Evolutionary conservation across 805 yeast genomes (phyloP), one percentile per base, ranked within the genome.

Genomic region (Candida pini): DNA sequence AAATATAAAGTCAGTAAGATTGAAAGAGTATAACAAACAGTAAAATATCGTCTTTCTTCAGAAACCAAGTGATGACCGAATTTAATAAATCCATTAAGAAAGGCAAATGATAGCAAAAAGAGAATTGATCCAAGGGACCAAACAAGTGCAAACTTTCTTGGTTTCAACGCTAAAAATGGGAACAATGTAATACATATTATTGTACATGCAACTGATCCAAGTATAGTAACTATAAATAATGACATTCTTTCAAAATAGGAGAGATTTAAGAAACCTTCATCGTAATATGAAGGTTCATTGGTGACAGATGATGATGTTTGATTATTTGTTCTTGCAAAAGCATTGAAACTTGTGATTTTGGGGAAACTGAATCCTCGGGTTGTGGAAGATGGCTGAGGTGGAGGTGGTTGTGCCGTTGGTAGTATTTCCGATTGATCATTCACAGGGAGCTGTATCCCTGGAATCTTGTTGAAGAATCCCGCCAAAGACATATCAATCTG

Each of bases 111-210:
- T 5, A 81, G 56, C 24, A 89, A 78, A 57, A 89, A 88, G 29
- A 89, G 60, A 14, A 88, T 53, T 4, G 94, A 81, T 0, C 96
- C 97, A 62, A 88, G 66, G 2, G 95, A 73, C 96, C 96, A 88
- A 21, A 79, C 52, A 26, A 76, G 61, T 12, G 92, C 95, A 52
- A 88, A 88, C 58, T 89, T 88, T 34, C 88, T 68, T 7, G 96
- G 97, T 48, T 80, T 77, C 29, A 85, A 61, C 2, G 92, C 87
- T 40, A 88, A 63, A 10, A 88, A 81, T 0, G 96, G 96, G 55
- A 89, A 76, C 47, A 89, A 60, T 35, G 84, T 73, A 46, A 87
- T 72, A 49, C 95, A 81, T 18, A 87, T 58, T 13, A 75, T 68
- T 56, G 85, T 88, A 51, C 95, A 85, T 1, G 80, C 73, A n/a